Percentiles rank a stretch among this genome's conserved stretches.
phyloP scores from a whole-genome alignment of 345 rosid species.

The Isatis tinctoria region DNA sequence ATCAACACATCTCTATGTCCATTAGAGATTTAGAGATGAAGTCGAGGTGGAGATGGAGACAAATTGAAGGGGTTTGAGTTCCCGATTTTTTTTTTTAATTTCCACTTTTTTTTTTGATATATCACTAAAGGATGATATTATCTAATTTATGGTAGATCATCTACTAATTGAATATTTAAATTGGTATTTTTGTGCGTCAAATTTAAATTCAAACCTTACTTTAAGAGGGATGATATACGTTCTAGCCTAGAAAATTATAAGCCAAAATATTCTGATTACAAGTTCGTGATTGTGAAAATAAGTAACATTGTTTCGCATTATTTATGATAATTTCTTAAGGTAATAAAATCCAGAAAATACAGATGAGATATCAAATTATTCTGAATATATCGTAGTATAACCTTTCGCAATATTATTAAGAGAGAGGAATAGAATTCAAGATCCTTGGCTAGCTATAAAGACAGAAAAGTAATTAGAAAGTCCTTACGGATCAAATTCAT shows the following conservation, averaged over 20 bases:
- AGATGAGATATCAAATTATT: not conserved
- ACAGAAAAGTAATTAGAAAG: not conserved
- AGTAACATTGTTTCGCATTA: not conserved
- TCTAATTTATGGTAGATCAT: too few species aligned
- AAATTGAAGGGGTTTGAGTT: not conserved
- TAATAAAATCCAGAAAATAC: not conserved
- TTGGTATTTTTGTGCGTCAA: too few species aligned
- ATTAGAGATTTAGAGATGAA: not conserved
- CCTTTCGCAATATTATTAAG: not conserved
- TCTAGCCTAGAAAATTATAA: too few species aligned
- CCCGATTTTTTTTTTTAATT: not conserved
- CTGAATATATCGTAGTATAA: not conserved
- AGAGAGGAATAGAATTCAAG: not conserved
- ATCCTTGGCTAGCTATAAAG: not conserved
- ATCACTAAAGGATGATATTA: too few species aligned
- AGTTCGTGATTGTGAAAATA: not conserved
- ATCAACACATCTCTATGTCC: not conserved
- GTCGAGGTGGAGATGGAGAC: not conserved
- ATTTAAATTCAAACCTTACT: too few species aligned
- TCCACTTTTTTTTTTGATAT: too few species aligned
- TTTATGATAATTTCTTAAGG: not conserved
- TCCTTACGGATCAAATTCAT: constrained; percentile 1
- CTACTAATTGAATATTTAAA: too few species aligned
- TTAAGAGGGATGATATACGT: too few species aligned
- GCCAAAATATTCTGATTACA: too few species aligned